Percentiles rank a stretch among this genome's conserved stretches.
phyloP scores from a whole-genome alignment of 2,329 filamentous ascomycete species.

The Penicillium brevicompactum region DNA sequence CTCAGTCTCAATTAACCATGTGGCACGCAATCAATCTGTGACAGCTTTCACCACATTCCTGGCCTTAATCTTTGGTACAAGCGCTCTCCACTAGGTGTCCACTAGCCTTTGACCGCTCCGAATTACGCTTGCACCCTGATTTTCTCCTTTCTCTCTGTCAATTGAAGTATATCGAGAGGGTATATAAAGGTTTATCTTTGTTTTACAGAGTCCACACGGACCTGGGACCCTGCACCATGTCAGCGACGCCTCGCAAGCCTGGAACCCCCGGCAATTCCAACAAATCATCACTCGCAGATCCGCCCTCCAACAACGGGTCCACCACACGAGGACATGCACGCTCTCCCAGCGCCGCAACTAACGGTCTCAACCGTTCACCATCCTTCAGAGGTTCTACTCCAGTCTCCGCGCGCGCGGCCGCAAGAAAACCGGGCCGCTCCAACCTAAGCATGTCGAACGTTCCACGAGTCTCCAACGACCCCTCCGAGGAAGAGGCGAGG shows the following conservation, averaged over 20 bases:
- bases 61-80: conserved; percentile 15
- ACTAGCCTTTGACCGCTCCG: conserved; percentile 29
- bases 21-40: conserved; percentile 26
- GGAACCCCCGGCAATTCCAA: conserved; percentile 35
- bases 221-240: conserved; percentile 37
- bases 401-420: conserved; percentile 72
- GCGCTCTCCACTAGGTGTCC: conserved; percentile 24
- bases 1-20: conserved; percentile 23
- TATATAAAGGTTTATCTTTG: conserved; percentile 3
- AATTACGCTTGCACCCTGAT: conserved; percentile 18
- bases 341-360: conserved; percentile 53
- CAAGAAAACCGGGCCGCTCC: conserved; percentile 57
- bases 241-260: conserved; percentile 48
- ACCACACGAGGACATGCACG: conserved; percentile 44
- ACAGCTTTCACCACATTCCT: conserved; percentile 21
- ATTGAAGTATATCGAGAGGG: neutral
- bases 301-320: conserved; percentile 35
- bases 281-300: conserved; percentile 35
- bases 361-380: conserved; percentile 60
- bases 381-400: conserved; percentile 61
- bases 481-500: conserved; percentile 69
- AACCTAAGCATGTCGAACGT: conserved; percentile 47
- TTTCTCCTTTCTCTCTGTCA: conserved; percentile 1
- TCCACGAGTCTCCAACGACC: conserved; percentile 51
- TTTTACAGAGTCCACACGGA: conserved; percentile 15